Evolutionary conservation across 176 grass and related monocot genomes (phyloP), one percentile per base, ranked within the genome.

Genomic region (Paspalum vaginatum): DNA sequence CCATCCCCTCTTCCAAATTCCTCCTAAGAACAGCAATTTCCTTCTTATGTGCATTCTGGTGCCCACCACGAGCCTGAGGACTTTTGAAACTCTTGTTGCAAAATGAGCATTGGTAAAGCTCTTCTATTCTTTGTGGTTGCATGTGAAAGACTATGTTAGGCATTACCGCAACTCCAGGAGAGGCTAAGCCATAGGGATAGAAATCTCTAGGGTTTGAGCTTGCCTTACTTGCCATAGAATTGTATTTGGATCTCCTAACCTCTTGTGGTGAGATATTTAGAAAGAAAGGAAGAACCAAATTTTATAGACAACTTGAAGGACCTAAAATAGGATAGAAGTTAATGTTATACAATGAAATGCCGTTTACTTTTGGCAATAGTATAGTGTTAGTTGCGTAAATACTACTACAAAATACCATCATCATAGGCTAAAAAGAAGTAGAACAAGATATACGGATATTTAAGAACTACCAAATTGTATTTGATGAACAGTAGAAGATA

Each of bases 31-130:
- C 16, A 13, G 14, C 64, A n/a, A 70, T 11, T 69, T 80, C 51
- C 78, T 69, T 80, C 65, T 58, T 80, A 26, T 80, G 78, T 70
- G 78, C 64, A 12, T 56, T 80, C 22, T 80, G 51, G 50, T 80
- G 78, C 63, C 78, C 78, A 13, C 78, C 64, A 80, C 49, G 78
- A 69, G 78, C 78, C 3, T 80, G 64, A 1, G 6, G n/a, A 32
- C 39, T 80, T 8, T 26, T 69, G 53, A 69, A 80, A 20, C 65
- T n/a, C 65, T 25, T 69, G 2, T 21, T 18, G 65, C 78, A 80
- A 58, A 80, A 68, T 47, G 78, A 80, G 26, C 78, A 80, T 0
- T 8, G 57, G 40, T 80, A 69, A 51, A 58, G 39, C 32, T 10
- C 5, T 80, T 58, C 50, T 2, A 32, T 14, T 52, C 16, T 55